Base-by-base conservation (phyloP, 805 yeast species). In the Huiozyma naganishii region DNA sequence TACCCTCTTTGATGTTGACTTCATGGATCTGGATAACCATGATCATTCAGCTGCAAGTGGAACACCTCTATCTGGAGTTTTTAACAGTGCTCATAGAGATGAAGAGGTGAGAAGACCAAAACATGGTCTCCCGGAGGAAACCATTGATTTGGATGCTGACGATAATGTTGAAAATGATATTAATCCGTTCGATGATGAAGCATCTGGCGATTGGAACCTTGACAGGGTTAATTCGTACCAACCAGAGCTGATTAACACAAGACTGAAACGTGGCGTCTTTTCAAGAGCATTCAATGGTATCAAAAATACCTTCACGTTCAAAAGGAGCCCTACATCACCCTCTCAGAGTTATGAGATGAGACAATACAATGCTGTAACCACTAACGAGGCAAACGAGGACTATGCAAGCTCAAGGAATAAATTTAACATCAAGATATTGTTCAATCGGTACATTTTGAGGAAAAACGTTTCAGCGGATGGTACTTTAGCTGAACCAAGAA, bases 401-500 rank as follows among this genome's bases (percentile, higher is more conserved):
- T 57, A 53, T 34, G 63, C 55, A 7, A 53, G 51, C 36, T 66
- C 70, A 7, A 51, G 61, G 32, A 60, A 62, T 38, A 58, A 52
- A 41, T 68, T 67, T 42, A 62, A 69, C 45, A 62, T 70, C 7
- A 64, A 66, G 35, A 49, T 61, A 10, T 45, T 70, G 7, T 67
- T 70, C 58, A 59, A 65, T 40, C 65, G 52, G 44, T 53, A 64
- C 35, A 54, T 59, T 9, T 42, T 61, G 29, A 57, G 72, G 36
- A 64, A 65, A 8, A 51, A 53, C n/a, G 50, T 46, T 27, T 9
- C 45, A 2, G 12, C 27, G 1, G 32, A 40, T 0, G 41, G 39
- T 6, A 52, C 48, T 6, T 36, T 48, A 7, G 52, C 55, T n/a
- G 77, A 76, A 7, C 84, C 87, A 29, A 71, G 92, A 48, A 55